phyloP scores from a whole-genome alignment of 2,329 filamentous ascomycete species.

The Colletotrichum liriopes region DNA sequence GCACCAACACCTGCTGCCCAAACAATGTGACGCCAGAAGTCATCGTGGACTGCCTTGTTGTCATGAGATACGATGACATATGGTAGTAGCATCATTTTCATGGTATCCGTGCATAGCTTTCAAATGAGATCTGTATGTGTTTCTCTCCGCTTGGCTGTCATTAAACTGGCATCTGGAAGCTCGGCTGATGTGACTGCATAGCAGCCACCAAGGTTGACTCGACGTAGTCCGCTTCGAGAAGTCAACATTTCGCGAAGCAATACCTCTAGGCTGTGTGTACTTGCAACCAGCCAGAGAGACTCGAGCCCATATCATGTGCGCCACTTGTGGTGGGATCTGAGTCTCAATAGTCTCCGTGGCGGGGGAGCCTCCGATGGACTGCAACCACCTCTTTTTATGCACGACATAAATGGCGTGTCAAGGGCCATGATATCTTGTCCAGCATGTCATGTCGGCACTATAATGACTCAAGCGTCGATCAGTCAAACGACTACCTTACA shows the following conservation, averaged over 20 bases:
- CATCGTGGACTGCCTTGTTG: not conserved
- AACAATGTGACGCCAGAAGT: not conserved
- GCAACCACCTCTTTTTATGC: not conserved
- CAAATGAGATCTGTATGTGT: not conserved
- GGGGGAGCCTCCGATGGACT: not conserved
- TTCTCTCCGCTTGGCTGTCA: too few species aligned
- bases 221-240: too few species aligned
- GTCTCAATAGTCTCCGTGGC: not conserved
- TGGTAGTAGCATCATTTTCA: not conserved
- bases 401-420: not conserved
- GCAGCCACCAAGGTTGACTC: not conserved
- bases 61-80: not conserved
- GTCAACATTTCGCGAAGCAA: not conserved
- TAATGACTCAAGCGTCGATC: too few species aligned
- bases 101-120: fast-evolving
- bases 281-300: not conserved
- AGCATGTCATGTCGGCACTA: too few species aligned
- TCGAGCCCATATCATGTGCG: not conserved
- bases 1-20: not conserved
- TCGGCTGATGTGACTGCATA: not conserved
- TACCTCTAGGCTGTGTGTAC: not conserved
- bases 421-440: too few species aligned
- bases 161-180: not conserved
- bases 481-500: not conserved
- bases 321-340: not conserved